Percentiles rank a stretch among this genome's conserved stretches.
These are phyloP conservation scores for Pelargonium cotyledonis DNA, from an alignment of 441 rosid species.

Conservation along the genomic window DNA sequence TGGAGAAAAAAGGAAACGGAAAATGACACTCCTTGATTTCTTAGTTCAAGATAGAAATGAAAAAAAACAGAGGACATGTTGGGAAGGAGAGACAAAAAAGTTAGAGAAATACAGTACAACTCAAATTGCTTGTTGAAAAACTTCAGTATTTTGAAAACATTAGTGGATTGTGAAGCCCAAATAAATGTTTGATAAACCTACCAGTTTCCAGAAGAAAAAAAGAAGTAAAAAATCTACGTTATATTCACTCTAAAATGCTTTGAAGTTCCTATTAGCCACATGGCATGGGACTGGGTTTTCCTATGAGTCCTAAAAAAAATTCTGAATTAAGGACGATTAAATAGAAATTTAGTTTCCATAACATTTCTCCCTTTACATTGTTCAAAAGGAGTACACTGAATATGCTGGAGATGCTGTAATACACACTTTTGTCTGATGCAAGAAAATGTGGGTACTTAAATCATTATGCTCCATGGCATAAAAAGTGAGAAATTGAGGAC, in stretches of 20 bases:
- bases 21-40: no score
- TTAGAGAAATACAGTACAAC: neutral
- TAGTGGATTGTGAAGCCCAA: neutral
- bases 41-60: no score
- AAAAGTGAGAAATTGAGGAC: neutral
- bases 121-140: neutral
- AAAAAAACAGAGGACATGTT: no score
- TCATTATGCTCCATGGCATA: no score
- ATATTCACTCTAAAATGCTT: neutral
- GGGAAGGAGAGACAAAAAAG: no score
- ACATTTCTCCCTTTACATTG: no score
- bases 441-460: neutral
- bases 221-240: neutral
- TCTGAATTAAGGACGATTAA: neutral
- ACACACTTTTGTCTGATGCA: neutral
- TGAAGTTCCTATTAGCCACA: neutral
- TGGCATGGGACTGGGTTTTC: neutral
- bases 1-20: no score
- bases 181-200: neutral
- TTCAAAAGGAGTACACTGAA: no score
- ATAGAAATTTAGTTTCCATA: no score
- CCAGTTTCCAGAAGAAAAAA: neutral
- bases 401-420: neutral
- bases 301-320: neutral
- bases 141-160: neutral